Conservation (phyloP, 257 asterid species). For the Striga asiatica region DNA sequence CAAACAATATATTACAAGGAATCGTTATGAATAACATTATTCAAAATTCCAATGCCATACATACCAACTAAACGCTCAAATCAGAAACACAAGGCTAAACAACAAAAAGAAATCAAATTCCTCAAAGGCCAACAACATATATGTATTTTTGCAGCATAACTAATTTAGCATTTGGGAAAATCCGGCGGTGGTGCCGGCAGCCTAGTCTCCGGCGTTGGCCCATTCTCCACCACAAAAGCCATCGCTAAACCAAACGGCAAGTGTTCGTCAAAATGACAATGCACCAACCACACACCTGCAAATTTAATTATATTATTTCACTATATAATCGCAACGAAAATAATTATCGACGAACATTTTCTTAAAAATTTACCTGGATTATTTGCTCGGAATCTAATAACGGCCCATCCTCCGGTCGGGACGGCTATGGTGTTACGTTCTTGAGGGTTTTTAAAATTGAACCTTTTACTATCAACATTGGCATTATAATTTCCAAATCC, state of each 20-base stretch:
- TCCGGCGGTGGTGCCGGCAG: constrained; percentile 42
- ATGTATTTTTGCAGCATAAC: constrained; percentile 18
- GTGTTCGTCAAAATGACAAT: constrained; percentile 26
- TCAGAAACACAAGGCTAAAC: too few species aligned
- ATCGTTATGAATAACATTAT: too few species aligned
- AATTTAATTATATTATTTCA: too few species aligned
- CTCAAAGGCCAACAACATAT: too few species aligned
- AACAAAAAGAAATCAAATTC: too few species aligned
- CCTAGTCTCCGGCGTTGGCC: constrained; percentile 32
- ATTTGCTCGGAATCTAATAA: constrained; percentile 39
- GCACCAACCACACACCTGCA: constrained; percentile 46
- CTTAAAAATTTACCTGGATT: constrained; percentile 27
- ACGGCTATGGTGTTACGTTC: constrained; percentile 24
- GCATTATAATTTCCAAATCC: constrained; percentile 37
- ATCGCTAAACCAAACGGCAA: constrained; percentile 50
- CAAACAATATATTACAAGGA: too few species aligned
- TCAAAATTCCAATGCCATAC: too few species aligned
- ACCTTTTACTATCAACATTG: constrained; percentile 27
- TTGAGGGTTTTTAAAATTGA: constrained; percentile 34
- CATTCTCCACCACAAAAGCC: constrained; percentile 47
- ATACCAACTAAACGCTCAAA: too few species aligned
- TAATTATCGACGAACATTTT: background rate
- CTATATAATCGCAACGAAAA: background rate
- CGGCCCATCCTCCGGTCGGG: constrained; percentile 38
- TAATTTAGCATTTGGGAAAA: constrained; percentile 43